Evolutionary conservation across 177 flowering plant species (phyloP), one percentile per base, ranked within the genome.

Genomic region (Vitis hybrid): DNA sequence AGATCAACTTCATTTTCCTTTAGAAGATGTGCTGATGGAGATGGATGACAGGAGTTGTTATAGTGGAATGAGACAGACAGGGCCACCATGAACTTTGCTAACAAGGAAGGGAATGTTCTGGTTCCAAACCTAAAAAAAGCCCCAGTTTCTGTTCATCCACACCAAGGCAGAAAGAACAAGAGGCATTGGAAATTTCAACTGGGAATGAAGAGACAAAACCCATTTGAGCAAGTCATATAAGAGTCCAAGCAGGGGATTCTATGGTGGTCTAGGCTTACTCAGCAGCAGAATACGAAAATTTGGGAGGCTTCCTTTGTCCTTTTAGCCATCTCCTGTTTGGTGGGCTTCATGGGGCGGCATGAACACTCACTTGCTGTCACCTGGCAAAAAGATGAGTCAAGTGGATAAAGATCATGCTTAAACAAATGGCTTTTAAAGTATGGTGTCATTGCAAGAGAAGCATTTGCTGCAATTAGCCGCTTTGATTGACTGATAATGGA

Each of bases 181-280:
- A 60, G 66, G 48, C 80, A 72, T 77, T 59, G 78, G 67, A 74
- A 45, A 1, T 55, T 60, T 72, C 76, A 54, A 72, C 50, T 8
- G 59, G 64, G 50, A 57, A 71, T 45, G 18, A 50, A 7, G 2
- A 30, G 67, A 65, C 54, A 67, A 74, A 9, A 48, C 21, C 17
- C n/a, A 3, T 45, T 14, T 49, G 18, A 51, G 69, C 49, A 26
- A 30, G 1, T 51, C 7, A 60, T 18, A 23, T 2, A 23, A 23
- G 26, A 23, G 26, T 23, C 26, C 26, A 23, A 34, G 3, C 18
- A 48, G 21, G 51, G 18, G 48, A 68, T 61, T 23, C 26, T 32
- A 2, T 50, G 21, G 57, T 59, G 62, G 30, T 34, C 54, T 39
- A 26, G 60, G 30, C 12, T 48, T 50, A 59, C 56, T 8, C 23